Percentiles rank a stretch among this genome's conserved stretches.
Conservation (phyloP, 768 basidiomycete genomes). For the Flagelloscypha sp. region DNA sequence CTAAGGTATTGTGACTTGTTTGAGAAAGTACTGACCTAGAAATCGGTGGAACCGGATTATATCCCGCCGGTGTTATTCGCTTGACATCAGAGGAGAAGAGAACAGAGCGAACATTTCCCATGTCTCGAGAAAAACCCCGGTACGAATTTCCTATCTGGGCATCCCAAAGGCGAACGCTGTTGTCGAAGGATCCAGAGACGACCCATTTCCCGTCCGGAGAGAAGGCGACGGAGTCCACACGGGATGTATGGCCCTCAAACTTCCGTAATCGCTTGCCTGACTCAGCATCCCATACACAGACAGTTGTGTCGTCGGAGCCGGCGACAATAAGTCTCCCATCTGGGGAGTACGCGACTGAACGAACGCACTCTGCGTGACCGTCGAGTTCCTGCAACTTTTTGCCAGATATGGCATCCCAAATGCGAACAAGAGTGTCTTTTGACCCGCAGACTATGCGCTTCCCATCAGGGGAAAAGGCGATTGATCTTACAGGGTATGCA, state of each 20-base stretch:
- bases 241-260: constrained; percentile 10
- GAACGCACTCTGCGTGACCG: constrained; percentile 90
- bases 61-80: too few relatives aligned
- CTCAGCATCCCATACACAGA: constrained; percentile 10
- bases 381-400: too few relatives aligned
- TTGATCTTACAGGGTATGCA: constrained; percentile 20
- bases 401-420: constrained; percentile 25
- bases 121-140: too few relatives aligned
- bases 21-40: too few relatives aligned
- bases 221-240: constrained; percentile 48
- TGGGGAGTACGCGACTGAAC: constrained; percentile 20
- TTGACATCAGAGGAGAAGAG: too few relatives aligned
- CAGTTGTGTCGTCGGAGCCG: constrained; percentile 16
- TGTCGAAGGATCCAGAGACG: constrained; percentile 59
- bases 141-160: constrained; percentile 46
- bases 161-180: constrained; percentile 57
- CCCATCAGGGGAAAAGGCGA: constrained; percentile 37
- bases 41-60: too few relatives aligned
- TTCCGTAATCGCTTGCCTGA: constrained; percentile 4
- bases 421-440: constrained; percentile 4
- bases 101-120: too few relatives aligned
- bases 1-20: too few relatives aligned
- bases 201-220: constrained; percentile 56
- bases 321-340: constrained; percentile 10
- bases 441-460: constrained; percentile 60